Conservation (phyloP, 78 protist species). For the Cyanophora paradoxa region DNA sequence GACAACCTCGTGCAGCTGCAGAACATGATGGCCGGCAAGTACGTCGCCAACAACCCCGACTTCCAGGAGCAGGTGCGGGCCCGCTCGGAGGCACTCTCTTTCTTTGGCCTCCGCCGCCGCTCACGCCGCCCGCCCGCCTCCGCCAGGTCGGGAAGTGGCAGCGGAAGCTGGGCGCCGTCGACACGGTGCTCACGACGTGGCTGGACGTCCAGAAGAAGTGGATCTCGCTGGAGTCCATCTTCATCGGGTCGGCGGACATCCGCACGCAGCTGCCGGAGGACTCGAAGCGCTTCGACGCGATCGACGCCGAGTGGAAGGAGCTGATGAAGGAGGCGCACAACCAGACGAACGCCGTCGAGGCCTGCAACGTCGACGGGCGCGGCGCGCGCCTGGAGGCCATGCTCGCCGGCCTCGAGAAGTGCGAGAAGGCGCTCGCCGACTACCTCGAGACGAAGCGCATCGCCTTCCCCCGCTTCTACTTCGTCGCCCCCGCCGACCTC, state of each 20-base stretch:
- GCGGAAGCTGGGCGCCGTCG: constrained; percentile 47
- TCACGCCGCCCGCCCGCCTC: too few species aligned
- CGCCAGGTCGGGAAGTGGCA: constrained; percentile 65
- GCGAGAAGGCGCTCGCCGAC: constrained; percentile 71
- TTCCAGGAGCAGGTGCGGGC: constrained; percentile 35
- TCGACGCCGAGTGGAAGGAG: constrained; percentile 54
- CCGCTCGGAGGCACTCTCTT: too few species aligned
- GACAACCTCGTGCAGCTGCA: constrained; percentile 34
- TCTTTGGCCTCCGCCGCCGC: too few species aligned
- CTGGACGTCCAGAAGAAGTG: constrained; percentile 75
- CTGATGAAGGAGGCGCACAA: constrained; percentile 36
- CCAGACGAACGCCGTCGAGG: constrained; percentile 38
- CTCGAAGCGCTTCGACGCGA: constrained; percentile 62
- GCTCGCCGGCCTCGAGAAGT: constrained; percentile 33
- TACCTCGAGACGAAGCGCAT: constrained; percentile 81
- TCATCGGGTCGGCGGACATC: constrained; percentile 78
- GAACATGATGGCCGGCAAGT: constrained; percentile 23
- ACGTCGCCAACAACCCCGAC: constrained; percentile 35
- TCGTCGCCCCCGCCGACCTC: constrained; percentile 64
- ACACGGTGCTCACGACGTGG: constrained; percentile 57
- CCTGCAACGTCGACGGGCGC: constrained; percentile 35
- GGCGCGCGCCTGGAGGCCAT: constrained; percentile 19
- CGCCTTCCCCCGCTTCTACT: constrained; percentile 88
- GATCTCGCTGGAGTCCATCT: constrained; percentile 70
- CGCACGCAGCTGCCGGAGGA: constrained; percentile 85